Evolutionary conservation across 805 yeast species (phyloP).

Genomic region (Wickerhamiella vanderwaltii): DNA sequence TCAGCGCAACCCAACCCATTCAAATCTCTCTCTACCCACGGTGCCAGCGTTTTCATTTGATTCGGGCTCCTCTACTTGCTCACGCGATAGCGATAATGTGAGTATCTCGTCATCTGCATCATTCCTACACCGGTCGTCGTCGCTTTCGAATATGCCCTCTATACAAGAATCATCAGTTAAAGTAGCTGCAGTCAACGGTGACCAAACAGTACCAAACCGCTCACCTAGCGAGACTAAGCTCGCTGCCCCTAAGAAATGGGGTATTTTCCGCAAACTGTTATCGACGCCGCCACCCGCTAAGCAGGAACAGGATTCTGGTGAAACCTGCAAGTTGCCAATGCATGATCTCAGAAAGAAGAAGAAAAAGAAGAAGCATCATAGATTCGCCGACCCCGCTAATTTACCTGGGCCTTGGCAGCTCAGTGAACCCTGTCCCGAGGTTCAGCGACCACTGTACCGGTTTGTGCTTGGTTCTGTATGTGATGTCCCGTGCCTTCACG

Average conservation of each 20-base stretch:
- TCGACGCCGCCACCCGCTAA: constrained; percentile 1
- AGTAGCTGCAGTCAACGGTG: background rate
- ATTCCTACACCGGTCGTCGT: background rate
- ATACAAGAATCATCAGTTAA: constrained; percentile 5
- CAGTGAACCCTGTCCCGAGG: constrained; percentile 23
- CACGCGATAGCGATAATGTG: constrained; percentile 8
- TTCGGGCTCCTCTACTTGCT: constrained; percentile 3
- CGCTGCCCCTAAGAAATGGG: constrained; percentile 7
- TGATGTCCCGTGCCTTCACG: constrained; percentile 5
- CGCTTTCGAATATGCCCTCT: constrained; percentile 8
- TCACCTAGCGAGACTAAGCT: constrained; percentile 5
- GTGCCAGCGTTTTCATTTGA: background rate
- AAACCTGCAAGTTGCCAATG: constrained; percentile 1
- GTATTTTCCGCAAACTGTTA: constrained; percentile 7
- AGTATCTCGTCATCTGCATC: constrained; percentile 5
- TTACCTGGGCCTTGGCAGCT: constrained; percentile 25
- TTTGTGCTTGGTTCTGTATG: constrained; percentile 21
- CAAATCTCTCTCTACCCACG: background rate
- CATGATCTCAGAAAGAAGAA: background rate
- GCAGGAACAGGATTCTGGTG: background rate
- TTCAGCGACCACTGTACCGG: constrained; percentile 22
- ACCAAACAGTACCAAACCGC: background rate
- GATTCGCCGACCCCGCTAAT: constrained; percentile 9
- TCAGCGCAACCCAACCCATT: background rate
- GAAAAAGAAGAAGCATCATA: constrained; percentile 1